Base-by-base conservation (phyloP, 306 rosid genomes). In the Medicago arabica region DNA sequence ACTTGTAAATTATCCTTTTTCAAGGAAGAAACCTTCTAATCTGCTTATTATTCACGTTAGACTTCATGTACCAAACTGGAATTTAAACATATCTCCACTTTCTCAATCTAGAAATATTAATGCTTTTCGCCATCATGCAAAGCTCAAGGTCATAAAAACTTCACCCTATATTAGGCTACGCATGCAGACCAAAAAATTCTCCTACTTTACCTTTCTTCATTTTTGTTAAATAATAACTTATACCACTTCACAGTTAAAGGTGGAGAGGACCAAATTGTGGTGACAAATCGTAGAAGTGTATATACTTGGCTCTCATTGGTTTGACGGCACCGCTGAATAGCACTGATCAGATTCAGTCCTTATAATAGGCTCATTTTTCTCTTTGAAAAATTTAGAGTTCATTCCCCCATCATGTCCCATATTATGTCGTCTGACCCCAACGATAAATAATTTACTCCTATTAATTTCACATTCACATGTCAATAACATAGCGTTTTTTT, bases 271-370 rank as follows among this genome's bases (percentile, higher is more conserved):
- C 59, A 23, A 39, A 21, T 8, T 70, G 13, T 39, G 51, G 21
- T 66, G 40, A 72, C 79, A 50, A 50, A 50, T 0, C 17, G 53
- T 2, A 47, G 57, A 50, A 6, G 3, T 6, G 2, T 50, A 51
- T 51, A 15, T 50, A 68, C 73, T 60, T 68, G 14, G 50, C 50
- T 69, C 72, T 66, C 49, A 53, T 7, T 79, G 79, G 76, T 71
- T 71, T 31, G 82, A 18, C 82, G 84, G 87, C 79, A 51, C 79
- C 84, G 39, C 71, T 46, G 9, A 21, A 13, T 72, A 8, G 3
- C 53, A 46, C 16, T 59, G 3, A 55, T 19, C 34, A 51, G 12
- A 16, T 51, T 51, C 12, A 46, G 11, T 67, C 62, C 68, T 66
- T 67, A 25, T 57, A 12, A 53, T 31, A 3, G 1, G 7, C 17